Evolutionary conservation across 139 green algal genomes (phyloP), one percentile per base, ranked within the genome.

Genomic region (Micractinium sp.): DNA sequence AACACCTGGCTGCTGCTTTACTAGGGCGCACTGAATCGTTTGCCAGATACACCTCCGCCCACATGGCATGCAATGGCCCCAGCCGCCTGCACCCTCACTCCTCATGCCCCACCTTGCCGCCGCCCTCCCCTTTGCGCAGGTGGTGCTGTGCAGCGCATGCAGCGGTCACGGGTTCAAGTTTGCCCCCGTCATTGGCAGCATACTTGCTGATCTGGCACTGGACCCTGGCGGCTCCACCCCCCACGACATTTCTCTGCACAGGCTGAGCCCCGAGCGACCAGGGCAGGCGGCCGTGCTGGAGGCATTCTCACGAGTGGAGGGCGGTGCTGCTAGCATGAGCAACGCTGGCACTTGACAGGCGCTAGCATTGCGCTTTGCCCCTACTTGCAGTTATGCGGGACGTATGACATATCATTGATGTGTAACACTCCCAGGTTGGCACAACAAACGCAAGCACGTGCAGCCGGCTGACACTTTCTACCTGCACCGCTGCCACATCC

Each of bases 101-200:
- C 14, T 35, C 3, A 14, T 38, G 71, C 15, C 15, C 25, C 3
- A 38, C 29, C 71, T 35, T 33, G 16, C n/a, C 22, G n/a, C 31
- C 20, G 25, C 13, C 27, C 47, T 20, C 33, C 35, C 33, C 60
- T 13, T 0, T 13, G 47, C 38, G 69, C 93, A 97, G 94, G 95
- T 98, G 29, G 85, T 98, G 4, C 60, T 98, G 20, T 94, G 90
- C 85, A 96, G 93, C 9, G 93, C 94, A 1, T 98, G 95, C 90
- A 93, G 82, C 41, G 96, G 96, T 0, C 96, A 98, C 82, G 96
- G 96, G 47, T 98, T 96, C 93, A 98, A 98, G 91, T 96, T 98
- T 87, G 93, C 89, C 35, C 85, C 85, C 67, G 93, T 94, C 5
- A 87, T 95, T 73, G 92, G 93, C 20, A 87, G 91, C 75, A 82